These are phyloP conservation scores for Dothidotthia symphoricarpi DNA, from an alignment of 2,329 filamentous ascomycete genomes.

Conservation along the genomic window DNA sequence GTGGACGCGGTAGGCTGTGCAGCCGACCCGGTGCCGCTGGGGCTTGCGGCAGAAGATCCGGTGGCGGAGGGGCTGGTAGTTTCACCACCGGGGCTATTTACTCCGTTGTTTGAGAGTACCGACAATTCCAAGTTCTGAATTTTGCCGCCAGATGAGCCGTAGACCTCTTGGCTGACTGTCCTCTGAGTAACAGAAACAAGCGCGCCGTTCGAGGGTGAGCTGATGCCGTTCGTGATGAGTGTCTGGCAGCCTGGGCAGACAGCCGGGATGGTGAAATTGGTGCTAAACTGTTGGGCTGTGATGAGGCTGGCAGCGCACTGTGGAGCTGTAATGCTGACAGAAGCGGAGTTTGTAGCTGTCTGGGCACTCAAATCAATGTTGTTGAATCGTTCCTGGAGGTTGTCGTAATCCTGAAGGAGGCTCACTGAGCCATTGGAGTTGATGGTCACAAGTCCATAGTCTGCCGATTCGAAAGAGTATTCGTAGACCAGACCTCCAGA, in stretches of 20 bases:
- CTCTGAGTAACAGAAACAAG: conserved; percentile 61
- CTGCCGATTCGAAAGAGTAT: conserved; percentile 68
- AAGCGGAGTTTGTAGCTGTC: conserved; percentile 60
- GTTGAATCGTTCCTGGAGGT: conserved; percentile 71
- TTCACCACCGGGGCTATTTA: conserved; percentile 55
- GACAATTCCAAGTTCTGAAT: conserved; percentile 64
- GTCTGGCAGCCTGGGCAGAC: conserved; percentile 64
- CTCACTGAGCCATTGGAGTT: conserved; percentile 45
- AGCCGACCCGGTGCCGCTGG: conserved; percentile 9
- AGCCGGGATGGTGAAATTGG: conserved; percentile 77
- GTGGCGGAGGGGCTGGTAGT: conserved; percentile 19
- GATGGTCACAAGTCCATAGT: conserved; percentile 52
- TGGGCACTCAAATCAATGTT: conserved; percentile 70
- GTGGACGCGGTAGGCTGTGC: conserved; percentile 18
- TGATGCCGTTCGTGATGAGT: conserved; percentile 75
- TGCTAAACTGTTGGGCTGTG: conserved; percentile 63
- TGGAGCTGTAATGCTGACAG: conserved; percentile 57
- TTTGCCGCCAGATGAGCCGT: conserved; percentile 54
- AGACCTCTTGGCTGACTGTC: conserved; percentile 58
- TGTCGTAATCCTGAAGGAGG: conserved; percentile 55
- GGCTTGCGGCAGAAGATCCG: conserved; percentile 4
- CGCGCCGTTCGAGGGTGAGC: conserved; percentile 55
- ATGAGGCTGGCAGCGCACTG: conserved; percentile 68
- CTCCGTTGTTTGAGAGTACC: conserved; percentile 50
- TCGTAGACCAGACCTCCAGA: conserved; percentile 81